Evolutionary conservation across 805 yeast genomes (phyloP).

Genomic region (Yarrowia hollandica): DNA sequence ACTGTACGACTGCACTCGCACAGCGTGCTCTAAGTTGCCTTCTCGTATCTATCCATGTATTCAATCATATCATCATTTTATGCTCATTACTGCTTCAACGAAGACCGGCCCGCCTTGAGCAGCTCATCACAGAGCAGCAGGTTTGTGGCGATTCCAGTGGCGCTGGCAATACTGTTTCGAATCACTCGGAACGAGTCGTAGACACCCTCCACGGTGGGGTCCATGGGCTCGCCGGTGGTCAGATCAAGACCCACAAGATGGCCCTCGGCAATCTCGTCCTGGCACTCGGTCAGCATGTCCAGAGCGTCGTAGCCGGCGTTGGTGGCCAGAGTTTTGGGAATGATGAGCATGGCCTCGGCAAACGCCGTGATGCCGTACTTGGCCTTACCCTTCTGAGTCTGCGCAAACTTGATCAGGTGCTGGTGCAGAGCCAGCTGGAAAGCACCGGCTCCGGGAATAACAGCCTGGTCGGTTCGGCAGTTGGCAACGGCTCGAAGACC

Average conservation of each 20-base stretch:
- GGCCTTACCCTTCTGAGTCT: slow-evolving; percentile 75
- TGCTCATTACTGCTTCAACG: slow-evolving; percentile 59
- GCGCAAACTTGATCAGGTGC: slow-evolving; percentile 52
- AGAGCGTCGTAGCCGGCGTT: slow-evolving; percentile 93
- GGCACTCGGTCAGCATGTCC: slow-evolving; percentile 84
- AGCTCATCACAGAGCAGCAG: slow-evolving; percentile 92
- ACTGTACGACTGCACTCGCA: too few relatives aligned
- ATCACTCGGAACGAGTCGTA: slow-evolving; percentile 96
- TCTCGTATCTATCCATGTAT: too few relatives aligned
- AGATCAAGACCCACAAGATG: slow-evolving; percentile 88
- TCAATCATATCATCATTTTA: not conserved
- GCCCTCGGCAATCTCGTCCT: slow-evolving; percentile 81
- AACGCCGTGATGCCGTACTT: slow-evolving; percentile 92
- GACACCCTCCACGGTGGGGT: slow-evolving; percentile 89
- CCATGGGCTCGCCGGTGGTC: slow-evolving; percentile 91
- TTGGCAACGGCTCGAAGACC: slow-evolving; percentile 94
- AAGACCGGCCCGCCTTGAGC: slow-evolving; percentile 93
- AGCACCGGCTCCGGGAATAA: slow-evolving; percentile 97
- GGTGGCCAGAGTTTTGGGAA: slow-evolving; percentile 89
- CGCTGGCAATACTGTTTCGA: slow-evolving; percentile 87
- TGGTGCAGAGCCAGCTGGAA: slow-evolving; percentile 82
- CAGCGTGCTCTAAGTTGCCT: too few relatives aligned
- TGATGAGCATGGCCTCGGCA: slow-evolving; percentile 83
- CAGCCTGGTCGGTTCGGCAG: slow-evolving; percentile 77
- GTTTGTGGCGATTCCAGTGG: slow-evolving; percentile 92